Base-by-base conservation (phyloP, 1,139 yeast species). In the Taphrina deformans region DNA sequence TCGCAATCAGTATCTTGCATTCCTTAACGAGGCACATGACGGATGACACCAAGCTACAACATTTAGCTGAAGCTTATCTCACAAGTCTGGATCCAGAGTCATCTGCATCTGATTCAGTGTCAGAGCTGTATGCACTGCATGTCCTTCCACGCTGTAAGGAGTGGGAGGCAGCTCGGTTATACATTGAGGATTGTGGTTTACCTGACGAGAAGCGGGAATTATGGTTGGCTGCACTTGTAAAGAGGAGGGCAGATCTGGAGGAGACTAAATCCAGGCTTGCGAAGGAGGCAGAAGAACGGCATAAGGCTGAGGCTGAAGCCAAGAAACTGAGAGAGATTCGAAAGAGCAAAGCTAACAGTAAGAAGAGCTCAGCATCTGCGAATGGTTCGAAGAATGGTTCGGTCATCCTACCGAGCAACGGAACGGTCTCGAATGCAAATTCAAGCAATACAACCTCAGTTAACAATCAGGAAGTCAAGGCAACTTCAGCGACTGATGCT, bases 91-190 rank as follows among this genome's bases (percentile, higher is more conserved):
- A 35, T 23, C 55, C 56, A 0, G 63, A 59, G 18, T 24, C 63
- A 18, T 6, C 56, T 16, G 48, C 33, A 3, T 38, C 48, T 35
- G 63, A 59, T 9, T 16, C 46, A 38, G 35, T 52, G 10, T 35
- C 55, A 29, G 65, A 62, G 35, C 56, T 62, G 9, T 62, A 62
- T 26, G 58, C 62, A 10, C 55, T 62, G 41, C 65, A 55, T 44
- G 62, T 62, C 7, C 50, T 62, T 14, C 65, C 65, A 29, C 50
- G 51, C 14, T 55, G 55, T 35, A 38, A 48, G 10, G 62, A 55
- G 21, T 62, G 65, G 65, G 62, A 55, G 21, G 59, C 50, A 21
- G 65, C 65, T 12, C 31, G 26, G 9, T 50, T 29, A 24, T 62
- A 40, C 38, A 55, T 62, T 21, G 62, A 58, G 14, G 24, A 44